phyloP scores from a whole-genome alignment of 2,329 filamentous ascomycete species.

The Dothistroma septosporum region DNA sequence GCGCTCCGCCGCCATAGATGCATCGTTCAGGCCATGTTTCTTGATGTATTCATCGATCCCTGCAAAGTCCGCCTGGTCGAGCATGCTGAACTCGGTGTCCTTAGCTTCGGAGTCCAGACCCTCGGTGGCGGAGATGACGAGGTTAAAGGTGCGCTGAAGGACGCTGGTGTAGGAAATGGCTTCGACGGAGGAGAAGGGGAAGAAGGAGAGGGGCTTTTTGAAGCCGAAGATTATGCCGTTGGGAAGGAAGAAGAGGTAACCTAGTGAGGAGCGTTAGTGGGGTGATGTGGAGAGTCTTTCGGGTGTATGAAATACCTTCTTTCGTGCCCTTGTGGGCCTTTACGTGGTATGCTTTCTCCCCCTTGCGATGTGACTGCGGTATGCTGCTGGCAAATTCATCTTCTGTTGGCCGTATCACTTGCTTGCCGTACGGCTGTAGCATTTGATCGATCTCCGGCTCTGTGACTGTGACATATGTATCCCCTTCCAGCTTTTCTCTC shows the following conservation, averaged over 20 bases:
- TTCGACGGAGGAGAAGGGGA: slow-evolving; percentile 56
- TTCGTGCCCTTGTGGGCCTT: slow-evolving; percentile 62
- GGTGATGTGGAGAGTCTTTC: not conserved
- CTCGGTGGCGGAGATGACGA: slow-evolving; percentile 47
- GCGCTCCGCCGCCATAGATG: slow-evolving; percentile 57
- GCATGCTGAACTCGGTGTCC: slow-evolving; percentile 62
- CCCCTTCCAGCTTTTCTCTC: slow-evolving; percentile 39
- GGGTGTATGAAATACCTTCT: slow-evolving; percentile 49
- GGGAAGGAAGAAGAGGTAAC: slow-evolving; percentile 60
- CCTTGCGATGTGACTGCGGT: slow-evolving; percentile 58
- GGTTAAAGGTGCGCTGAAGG: slow-evolving; percentile 62
- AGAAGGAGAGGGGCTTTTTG: slow-evolving; percentile 62
- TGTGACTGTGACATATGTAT: slow-evolving; percentile 45
- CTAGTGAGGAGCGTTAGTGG: slow-evolving; percentile 33
- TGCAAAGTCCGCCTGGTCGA: slow-evolving; percentile 60
- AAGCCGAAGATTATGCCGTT: slow-evolving; percentile 61
- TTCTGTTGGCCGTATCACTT: slow-evolving; percentile 51
- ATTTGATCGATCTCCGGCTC: slow-evolving; percentile 48
- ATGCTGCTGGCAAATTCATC: slow-evolving; percentile 58
- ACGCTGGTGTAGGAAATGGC: slow-evolving; percentile 61
- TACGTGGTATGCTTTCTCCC: slow-evolving; percentile 60
- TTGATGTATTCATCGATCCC: slow-evolving; percentile 62
- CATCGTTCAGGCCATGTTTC: slow-evolving; percentile 58
- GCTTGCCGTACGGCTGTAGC: slow-evolving; percentile 44
- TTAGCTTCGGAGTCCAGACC: slow-evolving; percentile 31